These are phyloP conservation scores for Tolypocladium guangdongense DNA, from an alignment of 2,329 filamentous ascomycete genomes.

Conservation along the genomic window DNA sequence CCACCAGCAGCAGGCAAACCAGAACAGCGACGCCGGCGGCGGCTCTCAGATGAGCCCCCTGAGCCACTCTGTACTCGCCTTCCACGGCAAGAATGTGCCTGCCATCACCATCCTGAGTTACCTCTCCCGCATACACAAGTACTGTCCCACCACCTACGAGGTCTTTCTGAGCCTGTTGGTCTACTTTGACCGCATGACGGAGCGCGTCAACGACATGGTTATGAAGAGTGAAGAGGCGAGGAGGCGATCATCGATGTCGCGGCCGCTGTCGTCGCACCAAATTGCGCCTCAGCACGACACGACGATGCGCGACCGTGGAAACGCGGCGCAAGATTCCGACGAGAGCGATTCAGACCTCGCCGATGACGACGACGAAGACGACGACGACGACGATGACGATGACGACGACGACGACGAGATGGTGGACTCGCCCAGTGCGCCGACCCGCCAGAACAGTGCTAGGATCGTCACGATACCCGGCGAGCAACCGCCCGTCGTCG, in stretches of 20 bases:
- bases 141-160: constrained; percentile 96
- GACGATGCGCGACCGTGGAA: constrained; percentile 15
- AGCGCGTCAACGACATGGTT: constrained; percentile 77
- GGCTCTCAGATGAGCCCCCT: constrained; percentile 52
- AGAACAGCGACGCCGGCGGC: constrained; percentile 29
- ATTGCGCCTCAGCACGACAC: constrained; percentile 13
- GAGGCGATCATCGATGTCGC: constrained; percentile 11
- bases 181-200: constrained; percentile 98
- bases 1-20: constrained; percentile 45
- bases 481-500: constrained; percentile 12
- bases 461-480: constrained; percentile 10
- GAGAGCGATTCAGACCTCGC: constrained; percentile 41
- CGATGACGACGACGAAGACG: constrained; percentile 33
- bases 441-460: constrained; percentile 11
- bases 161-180: constrained; percentile 92
- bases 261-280: constrained; percentile 3
- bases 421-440: constrained; percentile 16
- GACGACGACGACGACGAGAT: constrained; percentile 21
- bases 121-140: constrained; percentile 91
- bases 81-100: constrained; percentile 96
- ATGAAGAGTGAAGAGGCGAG: constrained; percentile 52
- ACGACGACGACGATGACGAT: too few relatives aligned
- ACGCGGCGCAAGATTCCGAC: constrained; percentile 20
- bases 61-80: constrained; percentile 68
- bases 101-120: constrained; percentile 97